Base-by-base conservation (phyloP, 208 protist species). In the Wallacemonas rigidus region DNA sequence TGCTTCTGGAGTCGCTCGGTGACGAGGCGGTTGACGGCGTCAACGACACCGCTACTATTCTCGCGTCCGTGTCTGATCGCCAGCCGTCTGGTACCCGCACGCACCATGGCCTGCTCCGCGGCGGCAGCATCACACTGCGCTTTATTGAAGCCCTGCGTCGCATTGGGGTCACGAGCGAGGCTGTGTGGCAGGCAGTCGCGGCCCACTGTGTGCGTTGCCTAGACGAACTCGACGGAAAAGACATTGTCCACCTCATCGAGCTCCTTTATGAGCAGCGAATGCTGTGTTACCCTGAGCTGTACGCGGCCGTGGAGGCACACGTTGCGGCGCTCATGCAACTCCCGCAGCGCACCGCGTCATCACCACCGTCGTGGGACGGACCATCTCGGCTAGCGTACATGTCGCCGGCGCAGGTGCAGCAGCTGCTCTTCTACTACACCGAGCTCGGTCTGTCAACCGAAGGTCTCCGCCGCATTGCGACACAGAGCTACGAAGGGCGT, bases 201-300 rank as follows among this genome's bases (percentile, higher is more conserved):
- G 87, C 94, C 69, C 87, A 96, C 75, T 87, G 83, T 72, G 81
- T 92, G n/a, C 83, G 81, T 53, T 73, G 77, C 41, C 76, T 94
- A 11, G 79, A 85, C 68, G 76, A 47, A 47, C 83, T 96, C 47
- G 82, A 82, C 47, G 89, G 85, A 11, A 65, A 72, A 60, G 82
- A 96, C 61, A 79, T 94, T 38, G 80, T 87, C 60, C 75, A 73
- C 43, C 69, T 94, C 4, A 79, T 93, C 48, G 78, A 81, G 35
- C 74, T 82, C 5, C 75, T 96, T 11, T 84, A 86, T 61, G 71
- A 71, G 1, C 67, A 90, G 69, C 74, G 77, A 11, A 68, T 94
- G 5, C 55, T 71, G 51, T 79, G 90, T 61, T 92, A 90, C 74
- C 85, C 83, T 2, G 86, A 93, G 53, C 93, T 96, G 72, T 96